Conservation (phyloP, 352 stramenopile species). For the Globisporangium mamillatum region DNA sequence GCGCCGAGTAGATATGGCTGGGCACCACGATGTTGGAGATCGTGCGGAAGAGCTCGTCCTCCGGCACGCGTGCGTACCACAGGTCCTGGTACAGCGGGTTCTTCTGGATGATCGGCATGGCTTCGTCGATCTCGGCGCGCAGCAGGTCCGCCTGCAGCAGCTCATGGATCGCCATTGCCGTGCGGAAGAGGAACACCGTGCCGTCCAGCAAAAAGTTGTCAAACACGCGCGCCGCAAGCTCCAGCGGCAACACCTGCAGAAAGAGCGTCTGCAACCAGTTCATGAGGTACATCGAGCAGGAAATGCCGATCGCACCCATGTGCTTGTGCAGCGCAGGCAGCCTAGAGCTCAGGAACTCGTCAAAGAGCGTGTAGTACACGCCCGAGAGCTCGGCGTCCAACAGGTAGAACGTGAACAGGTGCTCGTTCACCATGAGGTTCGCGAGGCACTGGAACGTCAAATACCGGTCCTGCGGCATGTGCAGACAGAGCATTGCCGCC, state of each 20-base stretch:
- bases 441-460: conserved; percentile 83
- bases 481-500: conserved; percentile 77
- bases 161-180: conserved; percentile 79
- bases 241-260: conserved; percentile 75
- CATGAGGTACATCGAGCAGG: conserved; percentile 84
- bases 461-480: conserved; percentile 82
- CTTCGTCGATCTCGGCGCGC: conserved; percentile 64
- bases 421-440: conserved; percentile 87
- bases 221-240: conserved; percentile 68
- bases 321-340: conserved; percentile 55
- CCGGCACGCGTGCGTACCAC: conserved; percentile 54
- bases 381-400: conserved; percentile 73
- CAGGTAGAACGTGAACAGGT: conserved; percentile 87
- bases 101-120: conserved; percentile 71
- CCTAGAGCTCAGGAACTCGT: conserved; percentile 54
- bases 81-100: conserved; percentile 59
- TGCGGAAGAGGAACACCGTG: conserved; percentile 80
- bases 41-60: conserved; percentile 69
- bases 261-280: conserved; percentile 89
- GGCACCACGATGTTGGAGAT: conserved; percentile 63
- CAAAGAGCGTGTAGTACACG: conserved; percentile 83
- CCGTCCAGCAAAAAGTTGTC: conserved; percentile 88
- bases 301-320: conserved; percentile 52
- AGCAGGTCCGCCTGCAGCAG: conserved; percentile 55
- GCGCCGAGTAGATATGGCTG: conserved; percentile 57